Conservation (phyloP, 2,329 filamentous ascomycete genomes). For the Monosporascus sp. region DNA sequence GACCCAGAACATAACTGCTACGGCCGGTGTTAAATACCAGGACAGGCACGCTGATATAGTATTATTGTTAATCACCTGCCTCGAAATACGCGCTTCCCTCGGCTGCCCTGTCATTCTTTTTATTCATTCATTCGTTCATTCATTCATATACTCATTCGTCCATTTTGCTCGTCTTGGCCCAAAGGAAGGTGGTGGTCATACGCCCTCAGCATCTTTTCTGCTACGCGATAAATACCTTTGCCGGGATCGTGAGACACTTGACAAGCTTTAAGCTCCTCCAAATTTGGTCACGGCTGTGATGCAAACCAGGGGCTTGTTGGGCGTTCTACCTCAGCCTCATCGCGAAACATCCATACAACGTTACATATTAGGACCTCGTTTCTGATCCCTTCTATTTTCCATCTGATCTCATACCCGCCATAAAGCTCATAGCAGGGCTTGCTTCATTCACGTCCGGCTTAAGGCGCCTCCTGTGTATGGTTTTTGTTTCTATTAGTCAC, state of each 20-base stretch:
- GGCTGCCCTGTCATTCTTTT: too few relatives aligned
- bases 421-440: too few relatives aligned
- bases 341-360: slow-evolving; percentile 2
- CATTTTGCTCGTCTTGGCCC: background rate
- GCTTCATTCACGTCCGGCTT: too few relatives aligned
- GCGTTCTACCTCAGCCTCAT: slow-evolving; percentile 7
- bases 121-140: background rate
- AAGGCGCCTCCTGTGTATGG: too few relatives aligned
- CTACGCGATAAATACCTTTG: background rate
- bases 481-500: too few relatives aligned
- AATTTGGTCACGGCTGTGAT: slow-evolving; percentile 8
- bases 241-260: slow-evolving; percentile 25
- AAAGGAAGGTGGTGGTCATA: background rate
- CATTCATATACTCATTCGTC: background rate
- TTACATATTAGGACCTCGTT: background rate
- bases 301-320: slow-evolving; percentile 14
- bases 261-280: slow-evolving; percentile 10
- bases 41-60: too few relatives aligned
- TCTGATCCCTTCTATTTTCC: too few relatives aligned
- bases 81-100: too few relatives aligned
- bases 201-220: background rate
- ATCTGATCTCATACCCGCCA: too few relatives aligned
- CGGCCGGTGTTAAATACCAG: too few relatives aligned
- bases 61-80: too few relatives aligned
- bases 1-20: too few relatives aligned